Evolutionary conservation across 257 asterid genomes (phyloP), one percentile per base, ranked within the genome.

Genomic region (Fraxinus cuspidata): DNA sequence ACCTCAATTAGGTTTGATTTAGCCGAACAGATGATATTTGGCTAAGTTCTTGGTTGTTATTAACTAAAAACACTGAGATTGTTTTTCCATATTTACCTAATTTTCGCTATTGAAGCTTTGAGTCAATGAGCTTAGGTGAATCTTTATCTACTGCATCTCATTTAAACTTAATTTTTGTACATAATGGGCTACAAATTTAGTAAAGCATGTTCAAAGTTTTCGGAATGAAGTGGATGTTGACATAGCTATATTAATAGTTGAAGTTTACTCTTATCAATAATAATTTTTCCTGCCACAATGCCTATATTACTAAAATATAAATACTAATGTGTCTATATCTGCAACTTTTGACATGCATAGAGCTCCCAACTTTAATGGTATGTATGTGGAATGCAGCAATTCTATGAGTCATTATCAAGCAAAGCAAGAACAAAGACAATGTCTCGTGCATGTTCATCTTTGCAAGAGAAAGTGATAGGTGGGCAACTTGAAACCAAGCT

Each of bases 401-500:
- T 83, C 77, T 77, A 83, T 49, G 86, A 74, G 71, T 68, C 73
- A 28, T 77, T 83, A 77, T 80, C 82, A 35, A 73, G 60, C 74
- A 83, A 80, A 74, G 84, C 86, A n/a, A 66, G 74, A 23, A 35
- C 67, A 27, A 79, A 76, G 63, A 56, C 76, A 27, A 83, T 77
- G 68, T 66, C 40, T 27, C 29, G 38, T 25, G 53, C 72, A 29
- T 72, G 60, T 76, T 77, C 79, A 49, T 76, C 71, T 1, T 68
- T 77, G 0, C 66, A 58, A 40, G 86, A 79, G 42, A 82, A 78
- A 35, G 78, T 77, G 28, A 70, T 44, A n/a, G 78, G 53, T 72
- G 66, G 70, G 70, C 79, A 28, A 37, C 77, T 80, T 67, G 80
- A 83, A 66, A 83, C 84, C 5, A 83, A 83, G 77, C 84, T 80